Evolutionary conservation across 805 yeast genomes (phyloP).

Genomic region (Yamadazyma ubonensis): DNA sequence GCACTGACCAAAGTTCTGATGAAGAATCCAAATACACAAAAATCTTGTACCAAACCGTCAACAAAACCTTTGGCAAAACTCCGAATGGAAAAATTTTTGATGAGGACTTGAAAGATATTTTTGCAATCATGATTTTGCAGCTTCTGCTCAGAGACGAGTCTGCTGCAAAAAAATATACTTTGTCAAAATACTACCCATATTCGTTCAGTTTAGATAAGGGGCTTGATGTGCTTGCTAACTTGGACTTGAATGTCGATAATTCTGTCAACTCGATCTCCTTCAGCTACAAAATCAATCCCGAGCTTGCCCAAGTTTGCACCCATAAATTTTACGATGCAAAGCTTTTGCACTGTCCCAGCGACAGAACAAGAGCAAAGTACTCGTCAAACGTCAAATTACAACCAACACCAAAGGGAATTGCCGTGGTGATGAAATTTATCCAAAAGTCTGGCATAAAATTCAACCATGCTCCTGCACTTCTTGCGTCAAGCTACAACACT

Average conservation of each 20-base stretch:
- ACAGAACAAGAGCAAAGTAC: conserved; percentile 57
- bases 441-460: conserved; percentile 51
- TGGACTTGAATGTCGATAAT: conserved; percentile 49
- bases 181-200: conserved; percentile 52
- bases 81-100: conserved; percentile 53
- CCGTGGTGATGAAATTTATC: conserved; percentile 62
- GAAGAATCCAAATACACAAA: conserved; percentile 4
- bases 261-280: conserved; percentile 52
- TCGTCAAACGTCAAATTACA: conserved; percentile 48
- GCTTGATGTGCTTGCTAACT: conserved; percentile 45
- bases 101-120: conserved; percentile 61
- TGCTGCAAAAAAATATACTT: conserved; percentile 3
- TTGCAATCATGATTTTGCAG: conserved; percentile 45
- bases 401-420: conserved; percentile 90
- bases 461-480: conserved; percentile 40
- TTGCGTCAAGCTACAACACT: conserved; percentile 61
- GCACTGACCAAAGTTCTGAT: conserved; percentile 1
- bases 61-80: conserved; percentile 48
- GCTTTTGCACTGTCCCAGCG: conserved; percentile 71
- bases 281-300: conserved; percentile 52
- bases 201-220: conserved; percentile 56
- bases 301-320: conserved; percentile 48
- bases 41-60: conserved; percentile 31
- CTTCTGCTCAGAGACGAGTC: conserved; percentile 27
- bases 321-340: conserved; percentile 57